Base-by-base conservation (phyloP, 2,329 filamentous ascomycete species). In the Stachybotrys chlorohalonatus region DNA sequence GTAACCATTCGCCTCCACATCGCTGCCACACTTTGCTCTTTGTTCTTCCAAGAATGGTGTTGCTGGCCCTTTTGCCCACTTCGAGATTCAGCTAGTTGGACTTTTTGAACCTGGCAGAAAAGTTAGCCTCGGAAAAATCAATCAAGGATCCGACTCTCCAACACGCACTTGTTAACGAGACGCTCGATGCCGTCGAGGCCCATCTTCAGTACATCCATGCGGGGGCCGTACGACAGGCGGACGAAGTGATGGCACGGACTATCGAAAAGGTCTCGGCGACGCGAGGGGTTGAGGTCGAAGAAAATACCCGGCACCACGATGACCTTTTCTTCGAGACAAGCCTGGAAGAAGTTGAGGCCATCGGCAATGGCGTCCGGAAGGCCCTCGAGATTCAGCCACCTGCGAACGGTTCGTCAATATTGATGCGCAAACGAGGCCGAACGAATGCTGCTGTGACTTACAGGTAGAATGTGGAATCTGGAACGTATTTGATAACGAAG, bases 251-350 rank as follows among this genome's bases (percentile, higher is more conserved):
- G 93, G 73, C 93, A 96, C 56, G 93, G 93, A 62, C 84, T 90
- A 73, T 97, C 93, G 62, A 97, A 97, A 62, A 97, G 73, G 70
- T 97, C 93, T 68, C 93, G 81, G 60, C 93, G 82, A 70, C 90
- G 87, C 42, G 88, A 87, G 5, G 93, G 93, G 75, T 97, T 97
- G 60, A 97, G 74, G 66, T 97, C 93, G 70, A 97, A 97, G 81
- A 97, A 97, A 71, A 97, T 97, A 57, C 93, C 93, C 0, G 93
- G 93, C 5, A 97, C 93, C 16, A 96, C 91, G 66, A 96, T 96
- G 61, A 95, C 90, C 79, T 95, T 95, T 77, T 96, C 91, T 66
- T 89, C 84, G 49, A 97, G 76, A 67, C 94, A 94, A 32, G 91
- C 91, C 69, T 94, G 85, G 83, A 97, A 96, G 81, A 97, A 97